Evolutionary conservation across 495 filamentous ascomycete species (phyloP), one percentile per base, ranked within the genome.

Genomic region (Cercophora scortea): DNA sequence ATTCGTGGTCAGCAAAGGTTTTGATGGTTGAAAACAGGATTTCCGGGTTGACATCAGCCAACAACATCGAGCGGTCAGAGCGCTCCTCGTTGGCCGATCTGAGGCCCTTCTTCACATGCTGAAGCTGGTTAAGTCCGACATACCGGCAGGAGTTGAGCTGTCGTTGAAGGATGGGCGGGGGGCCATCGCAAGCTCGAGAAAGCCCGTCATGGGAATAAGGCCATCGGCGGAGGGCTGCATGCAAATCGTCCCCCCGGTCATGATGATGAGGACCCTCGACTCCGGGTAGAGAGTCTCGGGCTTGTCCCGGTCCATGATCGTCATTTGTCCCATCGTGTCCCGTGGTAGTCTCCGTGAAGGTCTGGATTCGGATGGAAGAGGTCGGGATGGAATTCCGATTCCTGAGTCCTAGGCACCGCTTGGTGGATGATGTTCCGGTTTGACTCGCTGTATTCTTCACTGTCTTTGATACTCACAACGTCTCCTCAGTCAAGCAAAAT

Each of bases 201-300:
- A 98, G 0, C 87, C 89, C 61, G 81, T 74, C 12, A 87, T 87
- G 16, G 89, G 86, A 8, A 87, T 67, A 49, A 86, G 74, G 8
- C 82, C 87, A 46, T 82, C 77, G 0, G 77, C 73, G 4, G 82
- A 86, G 11, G 76, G 80, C 61, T 81, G 79, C 93, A 98, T 98
- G 69, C 90, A 96, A 51, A 98, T 97, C 1, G 93, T 97, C 16
- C 93, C 93, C 44, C 93, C 90, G 12, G 91, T 95, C 79, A 92
- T 92, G 70, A 95, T 88, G 54, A 95, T 85, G 51, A 95, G 74
- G 8, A 95, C 87, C 51, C 89, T 75, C 0, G 88, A 88, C 66
- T 95, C 90, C 1, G 81, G 80, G 53, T 69, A 71, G 32, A 55
- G 67, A 35, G 64, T 40, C 47, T 65, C 59, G 44, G 61, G 53